Base-by-base conservation (phyloP, 2,329 filamentous ascomycete species). In the Neofusicoccum laricinum region DNA sequence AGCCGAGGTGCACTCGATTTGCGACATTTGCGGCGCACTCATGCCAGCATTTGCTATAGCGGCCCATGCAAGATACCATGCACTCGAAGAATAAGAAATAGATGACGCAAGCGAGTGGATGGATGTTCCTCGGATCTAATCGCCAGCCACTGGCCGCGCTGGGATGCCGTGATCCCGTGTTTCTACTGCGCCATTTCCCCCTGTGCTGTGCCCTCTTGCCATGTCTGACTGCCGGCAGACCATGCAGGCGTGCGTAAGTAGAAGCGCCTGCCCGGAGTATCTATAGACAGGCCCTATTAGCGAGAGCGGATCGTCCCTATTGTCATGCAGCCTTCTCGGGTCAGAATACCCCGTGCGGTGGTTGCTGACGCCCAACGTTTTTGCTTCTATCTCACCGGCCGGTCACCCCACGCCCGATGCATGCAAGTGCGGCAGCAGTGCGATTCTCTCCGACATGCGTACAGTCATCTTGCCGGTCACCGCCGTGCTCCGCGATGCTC, bases 21-120 rank as follows among this genome's bases (percentile, higher is more conserved):
- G 81, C 74, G 77, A 77, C 2, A 68, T 78, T 10, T 89, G 87
- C 66, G 84, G 82, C 10, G 78, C 84, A 58, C 68, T 73, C 2
- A 81, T 89, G 68, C 86, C 86, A 3, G 58, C 73, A 0, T 90
- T 89, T 74, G 86, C 86, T 5, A 79, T 86, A 73, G 70, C 78
- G 4, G 86, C 87, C 4, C 87, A 90, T 71, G 72, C 77, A 43
- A 79, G 84, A 25, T 86, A 82, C 69, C 84, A 86, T 71, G 70
- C 71, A 7, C 69, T 38, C 7, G 40, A 46, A 14, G 55, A 48
- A 36, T 15, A 59, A 38, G 41, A 59, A 43, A 19, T 19, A 14
- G 15, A 59, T 59, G 40, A 40, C 55, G 53, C 40, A 30, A 6
- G 25, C 25, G 3, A 43, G n/a, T 43, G 4, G 40, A 19, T 25